phyloP scores from a whole-genome alignment of 2,329 filamentous ascomycete species.

The Pseudocercospora ulei region DNA sequence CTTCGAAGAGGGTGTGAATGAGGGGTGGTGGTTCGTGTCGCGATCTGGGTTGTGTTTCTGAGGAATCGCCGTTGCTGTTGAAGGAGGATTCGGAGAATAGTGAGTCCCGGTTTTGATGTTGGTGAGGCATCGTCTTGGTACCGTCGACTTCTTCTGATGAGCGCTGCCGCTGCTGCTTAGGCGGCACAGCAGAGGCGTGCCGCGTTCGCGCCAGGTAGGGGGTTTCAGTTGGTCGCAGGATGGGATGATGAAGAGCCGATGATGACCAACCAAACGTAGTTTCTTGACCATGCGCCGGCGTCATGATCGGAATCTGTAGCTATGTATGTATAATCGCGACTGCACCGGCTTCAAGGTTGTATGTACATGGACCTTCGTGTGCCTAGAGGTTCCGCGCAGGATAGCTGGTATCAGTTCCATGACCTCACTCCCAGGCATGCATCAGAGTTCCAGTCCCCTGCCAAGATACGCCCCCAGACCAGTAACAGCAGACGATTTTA shows the following conservation, averaged over 20 bases:
- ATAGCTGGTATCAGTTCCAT: conserved; percentile 2
- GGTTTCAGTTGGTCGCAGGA: not conserved
- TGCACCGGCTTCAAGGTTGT: conserved; percentile 4
- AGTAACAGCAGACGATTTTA: conserved; percentile 4
- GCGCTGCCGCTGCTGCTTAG: not conserved
- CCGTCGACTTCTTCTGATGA: not conserved
- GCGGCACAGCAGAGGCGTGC: conserved; percentile 2
- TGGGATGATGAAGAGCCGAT: conserved; percentile 2
- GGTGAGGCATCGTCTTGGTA: no score
- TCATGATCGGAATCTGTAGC: not conserved
- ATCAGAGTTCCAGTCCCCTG: conserved; percentile 2
- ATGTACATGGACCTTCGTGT: conserved; percentile 6
- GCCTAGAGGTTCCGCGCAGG: conserved; percentile 5
- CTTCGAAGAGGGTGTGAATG: conserved; percentile 34
- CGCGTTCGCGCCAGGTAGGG: not conserved
- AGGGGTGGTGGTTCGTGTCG: conserved; percentile 18
- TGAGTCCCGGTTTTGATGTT: conserved; percentile 2
- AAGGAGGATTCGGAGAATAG: conserved; percentile 14
- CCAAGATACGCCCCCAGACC: conserved; percentile 4
- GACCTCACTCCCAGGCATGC: conserved; percentile 1
- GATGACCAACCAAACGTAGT: not conserved
- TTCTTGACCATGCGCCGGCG: not conserved
- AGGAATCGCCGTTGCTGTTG: conserved; percentile 9
- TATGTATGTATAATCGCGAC: not conserved
- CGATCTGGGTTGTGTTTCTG: conserved; percentile 5